Conservation (phyloP, 225 moss, liverwort and hornwort species). For the Physcomitrellopsis africana region DNA sequence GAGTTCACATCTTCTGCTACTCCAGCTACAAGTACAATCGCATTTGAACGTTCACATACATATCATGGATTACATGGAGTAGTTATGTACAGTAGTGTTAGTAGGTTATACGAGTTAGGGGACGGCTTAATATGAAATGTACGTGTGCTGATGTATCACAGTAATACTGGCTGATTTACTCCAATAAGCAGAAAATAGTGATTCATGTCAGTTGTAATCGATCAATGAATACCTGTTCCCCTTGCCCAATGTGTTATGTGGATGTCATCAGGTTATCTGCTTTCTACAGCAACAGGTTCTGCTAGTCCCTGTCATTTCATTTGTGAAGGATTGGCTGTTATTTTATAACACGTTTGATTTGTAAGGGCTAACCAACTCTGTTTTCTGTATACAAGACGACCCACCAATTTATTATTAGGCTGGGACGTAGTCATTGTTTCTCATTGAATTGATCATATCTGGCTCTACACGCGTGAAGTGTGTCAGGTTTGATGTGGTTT, state of each 20-base stretch:
- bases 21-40: conserved; percentile 33
- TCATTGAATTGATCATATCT: too few species aligned
- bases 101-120: not conserved
- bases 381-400: too few species aligned
- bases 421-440: too few species aligned
- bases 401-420: too few species aligned
- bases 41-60: not conserved
- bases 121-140: not conserved
- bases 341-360: too few species aligned
- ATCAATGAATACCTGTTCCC: not conserved
- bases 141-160: not conserved
- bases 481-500: too few species aligned
- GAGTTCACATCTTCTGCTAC: not conserved
- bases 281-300: not conserved
- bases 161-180: not conserved
- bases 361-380: too few species aligned
- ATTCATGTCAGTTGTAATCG: not conserved
- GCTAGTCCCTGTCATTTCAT: not conserved
- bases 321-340: not conserved
- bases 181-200: not conserved
- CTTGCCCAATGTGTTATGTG: not conserved
- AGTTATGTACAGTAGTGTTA: conserved; percentile 7
- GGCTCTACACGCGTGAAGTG: too few species aligned
- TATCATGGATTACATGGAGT: not conserved
- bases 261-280: not conserved